These are phyloP conservation scores for Phoenix roebelenii DNA, from an alignment of 176 grass and related monocot species.

Conservation along the genomic window DNA sequence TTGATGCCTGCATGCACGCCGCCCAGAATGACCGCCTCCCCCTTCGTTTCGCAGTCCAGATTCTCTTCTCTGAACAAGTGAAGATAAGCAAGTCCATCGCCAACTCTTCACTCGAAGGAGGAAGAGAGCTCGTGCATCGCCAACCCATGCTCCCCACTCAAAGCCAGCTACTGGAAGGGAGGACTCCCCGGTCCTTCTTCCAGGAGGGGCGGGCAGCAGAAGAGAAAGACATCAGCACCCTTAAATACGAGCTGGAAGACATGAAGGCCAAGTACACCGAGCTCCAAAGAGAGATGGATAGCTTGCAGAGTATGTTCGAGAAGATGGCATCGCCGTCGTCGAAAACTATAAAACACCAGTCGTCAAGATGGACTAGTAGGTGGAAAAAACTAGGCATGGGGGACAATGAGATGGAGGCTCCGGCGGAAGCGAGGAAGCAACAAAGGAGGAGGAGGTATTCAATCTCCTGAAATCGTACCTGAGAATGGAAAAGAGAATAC, in stretches of 20 bases:
- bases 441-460: conserved; percentile 89
- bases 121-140: conserved; percentile 2
- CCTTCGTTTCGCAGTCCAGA: conserved; percentile 86
- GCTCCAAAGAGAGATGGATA: conserved; percentile 89
- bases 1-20: conserved; percentile 97
- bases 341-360: conserved; percentile 25
- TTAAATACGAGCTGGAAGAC: conserved; percentile 97
- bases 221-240: conserved; percentile 98
- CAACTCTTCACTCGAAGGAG: conserved; percentile 25
- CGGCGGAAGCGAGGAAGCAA: conserved; percentile 49
- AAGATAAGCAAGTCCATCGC: conserved; percentile 95
- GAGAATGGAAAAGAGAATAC: too few relatives aligned
- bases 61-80: conserved; percentile 96
- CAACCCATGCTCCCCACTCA: conserved; percentile 21
- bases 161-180: conserved; percentile 72
- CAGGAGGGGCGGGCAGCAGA: conserved; percentile 86
- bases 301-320: conserved; percentile 61
- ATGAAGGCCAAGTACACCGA: conserved; percentile 96
- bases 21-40: conserved; percentile 96
- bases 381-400: conserved; percentile 69
- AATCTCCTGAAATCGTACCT: conserved; percentile 43
- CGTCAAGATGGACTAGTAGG: conserved; percentile 68
- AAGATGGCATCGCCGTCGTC: conserved; percentile 23
- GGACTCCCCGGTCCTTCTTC: conserved; percentile 93
- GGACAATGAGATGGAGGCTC: conserved; percentile 25